These are phyloP conservation scores for Pelomyxa schiedti DNA, from an alignment of 78 protist species.

Conservation along the genomic window DNA sequence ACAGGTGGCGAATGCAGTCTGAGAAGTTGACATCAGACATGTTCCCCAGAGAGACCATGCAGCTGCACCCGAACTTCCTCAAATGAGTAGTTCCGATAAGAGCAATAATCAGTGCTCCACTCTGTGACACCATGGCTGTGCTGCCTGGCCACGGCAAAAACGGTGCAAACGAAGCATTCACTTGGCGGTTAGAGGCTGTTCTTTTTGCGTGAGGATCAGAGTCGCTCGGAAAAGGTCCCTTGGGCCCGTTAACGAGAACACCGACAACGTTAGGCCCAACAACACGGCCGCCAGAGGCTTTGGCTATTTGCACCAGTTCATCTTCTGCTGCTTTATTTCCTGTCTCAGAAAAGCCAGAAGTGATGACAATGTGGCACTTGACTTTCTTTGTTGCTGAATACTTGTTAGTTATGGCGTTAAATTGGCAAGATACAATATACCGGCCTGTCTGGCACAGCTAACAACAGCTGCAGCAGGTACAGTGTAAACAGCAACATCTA, in stretches of 20 bases:
- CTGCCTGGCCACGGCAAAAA: not conserved
- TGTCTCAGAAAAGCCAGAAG: not conserved
- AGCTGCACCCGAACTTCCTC: not conserved
- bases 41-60: not conserved
- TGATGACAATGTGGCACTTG: not conserved
- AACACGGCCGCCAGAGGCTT: not conserved
- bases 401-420: too few species aligned
- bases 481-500: not conserved
- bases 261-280: not conserved
- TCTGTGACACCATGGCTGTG: not conserved
- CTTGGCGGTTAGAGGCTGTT: too few species aligned
- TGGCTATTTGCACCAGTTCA: not conserved
- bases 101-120: not conserved
- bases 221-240: too few species aligned
- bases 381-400: too few species aligned
- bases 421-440: too few species aligned
- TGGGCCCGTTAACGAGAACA: not conserved
- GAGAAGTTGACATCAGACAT: not conserved
- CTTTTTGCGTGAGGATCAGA: too few species aligned
- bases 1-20: not conserved
- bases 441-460: too few species aligned
- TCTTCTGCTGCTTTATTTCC: not conserved
- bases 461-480: not conserved
- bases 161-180: not conserved
- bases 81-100: not conserved